Evolutionary conservation across 2,329 filamentous ascomycete species (phyloP).

Genomic region (Stromatinia cepivora): DNA sequence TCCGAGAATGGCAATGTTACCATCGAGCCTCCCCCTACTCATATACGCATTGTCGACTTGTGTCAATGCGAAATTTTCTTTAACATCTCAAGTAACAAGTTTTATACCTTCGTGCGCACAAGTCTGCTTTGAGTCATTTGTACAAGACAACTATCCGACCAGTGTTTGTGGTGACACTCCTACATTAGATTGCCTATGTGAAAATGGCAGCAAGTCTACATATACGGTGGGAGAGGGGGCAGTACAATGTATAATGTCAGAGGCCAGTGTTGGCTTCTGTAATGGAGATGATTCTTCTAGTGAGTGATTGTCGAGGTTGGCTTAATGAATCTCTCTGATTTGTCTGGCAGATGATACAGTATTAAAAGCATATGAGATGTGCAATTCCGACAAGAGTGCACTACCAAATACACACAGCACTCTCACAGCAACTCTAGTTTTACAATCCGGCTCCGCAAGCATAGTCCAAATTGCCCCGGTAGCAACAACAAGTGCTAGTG

Average conservation of each 20-base stretch:
- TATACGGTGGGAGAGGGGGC: slow-evolving; percentile 73
- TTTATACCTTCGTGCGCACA: slow-evolving; percentile 52
- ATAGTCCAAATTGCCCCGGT: slow-evolving; percentile 39
- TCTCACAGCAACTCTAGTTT: slow-evolving; percentile 57
- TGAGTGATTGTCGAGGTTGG: slow-evolving; percentile 4
- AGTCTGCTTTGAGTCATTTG: slow-evolving; percentile 62
- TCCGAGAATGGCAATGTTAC: slow-evolving; percentile 40
- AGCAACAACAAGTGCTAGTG: slow-evolving; percentile 27
- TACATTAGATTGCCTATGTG: slow-evolving; percentile 64
- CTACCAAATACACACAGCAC: slow-evolving; percentile 58
- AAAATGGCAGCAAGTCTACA: slow-evolving; percentile 56
- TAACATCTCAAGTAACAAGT: slow-evolving; percentile 37
- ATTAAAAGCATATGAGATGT: slow-evolving; percentile 59
- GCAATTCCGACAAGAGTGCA: slow-evolving; percentile 51
- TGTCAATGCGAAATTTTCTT: slow-evolving; percentile 30
- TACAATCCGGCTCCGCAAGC: slow-evolving; percentile 43
- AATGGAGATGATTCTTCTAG: slow-evolving; percentile 44
- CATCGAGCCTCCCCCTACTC: slow-evolving; percentile 37
- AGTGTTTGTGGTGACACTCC: slow-evolving; percentile 51
- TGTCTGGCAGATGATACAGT: slow-evolving; percentile 45
- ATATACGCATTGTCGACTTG: slow-evolving; percentile 32
- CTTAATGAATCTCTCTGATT: slow-evolving; percentile 20
- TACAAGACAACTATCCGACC: slow-evolving; percentile 58
- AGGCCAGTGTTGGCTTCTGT: slow-evolving; percentile 54
- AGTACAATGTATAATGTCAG: slow-evolving; percentile 63